phyloP scores from a whole-genome alignment of 495 filamentous ascomycete species.

The Penicillium egyptiacum region DNA sequence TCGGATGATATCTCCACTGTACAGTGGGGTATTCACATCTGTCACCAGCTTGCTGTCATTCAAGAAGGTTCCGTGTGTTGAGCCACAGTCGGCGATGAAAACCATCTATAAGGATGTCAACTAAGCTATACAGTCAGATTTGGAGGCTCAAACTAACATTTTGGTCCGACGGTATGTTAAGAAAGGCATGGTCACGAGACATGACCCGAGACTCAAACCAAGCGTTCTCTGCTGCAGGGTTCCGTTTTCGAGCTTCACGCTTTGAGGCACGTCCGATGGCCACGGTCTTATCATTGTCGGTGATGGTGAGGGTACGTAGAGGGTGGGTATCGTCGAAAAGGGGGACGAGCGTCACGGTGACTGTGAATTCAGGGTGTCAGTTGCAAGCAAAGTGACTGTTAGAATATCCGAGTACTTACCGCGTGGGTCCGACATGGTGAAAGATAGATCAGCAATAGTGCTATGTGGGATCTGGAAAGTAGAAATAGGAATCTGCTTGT shows the following conservation, averaged over 20 bases:
- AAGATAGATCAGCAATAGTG: neutral
- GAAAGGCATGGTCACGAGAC: constrained; percentile 71
- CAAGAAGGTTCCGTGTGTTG: constrained; percentile 59
- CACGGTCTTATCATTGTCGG: constrained; percentile 17
- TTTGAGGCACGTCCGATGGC: constrained; percentile 63
- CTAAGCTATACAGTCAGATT: neutral
- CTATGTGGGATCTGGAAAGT: neutral
- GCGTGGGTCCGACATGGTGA: constrained; percentile 34
- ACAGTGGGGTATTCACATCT: constrained; percentile 37
- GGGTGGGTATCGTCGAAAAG: constrained; percentile 27
- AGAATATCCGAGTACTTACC: neutral
- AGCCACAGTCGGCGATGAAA: constrained; percentile 51
- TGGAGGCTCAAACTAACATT: constrained; percentile 36
- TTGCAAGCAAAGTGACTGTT: neutral
- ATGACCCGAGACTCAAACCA: constrained; percentile 82
- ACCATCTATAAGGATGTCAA: constrained; percentile 35
- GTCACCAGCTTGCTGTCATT: constrained; percentile 42
- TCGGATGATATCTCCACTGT: constrained; percentile 48
- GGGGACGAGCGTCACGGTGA: constrained; percentile 4
- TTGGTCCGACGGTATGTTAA: constrained; percentile 45
- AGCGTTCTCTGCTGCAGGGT: constrained; percentile 57
- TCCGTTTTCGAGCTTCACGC: constrained; percentile 52
- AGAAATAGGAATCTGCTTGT: neutral
- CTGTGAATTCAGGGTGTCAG: constrained; percentile 28
- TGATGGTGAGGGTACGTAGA: constrained; percentile 36